These are phyloP conservation scores for Haplosporangium sp. DNA, from an alignment of 371 early-diverging fungal genomes.

Conservation along the genomic window DNA sequence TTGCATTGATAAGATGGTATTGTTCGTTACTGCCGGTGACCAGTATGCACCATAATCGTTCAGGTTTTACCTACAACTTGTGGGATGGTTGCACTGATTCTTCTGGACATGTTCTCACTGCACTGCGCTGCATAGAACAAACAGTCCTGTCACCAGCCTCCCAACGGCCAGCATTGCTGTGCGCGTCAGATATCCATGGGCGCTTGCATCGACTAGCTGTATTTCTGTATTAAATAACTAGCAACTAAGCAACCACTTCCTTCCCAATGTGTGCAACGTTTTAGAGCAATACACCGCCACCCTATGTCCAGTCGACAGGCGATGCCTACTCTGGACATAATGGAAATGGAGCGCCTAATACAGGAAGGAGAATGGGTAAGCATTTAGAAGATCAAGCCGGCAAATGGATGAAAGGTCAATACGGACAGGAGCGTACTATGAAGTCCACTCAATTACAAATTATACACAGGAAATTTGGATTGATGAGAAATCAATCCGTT, in stretches of 20 bases:
- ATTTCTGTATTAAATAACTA: not conserved
- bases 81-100: no score
- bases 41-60: no score
- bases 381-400: not conserved
- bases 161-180: no score
- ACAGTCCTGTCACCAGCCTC: no score
- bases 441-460: not conserved
- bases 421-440: not conserved
- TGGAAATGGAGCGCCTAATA: constrained; percentile 11
- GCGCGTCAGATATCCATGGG: no score
- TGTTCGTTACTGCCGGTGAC: no score
- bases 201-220: no score
- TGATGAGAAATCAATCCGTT: not conserved
- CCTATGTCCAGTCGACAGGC: constrained; percentile 32
- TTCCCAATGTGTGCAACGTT: not conserved
- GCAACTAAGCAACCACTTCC: not conserved
- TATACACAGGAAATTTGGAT: no score
- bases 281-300: constrained; percentile 42
- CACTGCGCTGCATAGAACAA: no score
- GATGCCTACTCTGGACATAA: constrained; percentile 21
- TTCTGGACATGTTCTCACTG: no score
- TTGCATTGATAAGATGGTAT: not conserved
- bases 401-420: not conserved
- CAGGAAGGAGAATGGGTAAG: constrained; percentile 36
- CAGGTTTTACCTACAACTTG: no score